Evolutionary conservation across 305 asterid species (phyloP).

Genomic region (Solanum chacoense): DNA sequence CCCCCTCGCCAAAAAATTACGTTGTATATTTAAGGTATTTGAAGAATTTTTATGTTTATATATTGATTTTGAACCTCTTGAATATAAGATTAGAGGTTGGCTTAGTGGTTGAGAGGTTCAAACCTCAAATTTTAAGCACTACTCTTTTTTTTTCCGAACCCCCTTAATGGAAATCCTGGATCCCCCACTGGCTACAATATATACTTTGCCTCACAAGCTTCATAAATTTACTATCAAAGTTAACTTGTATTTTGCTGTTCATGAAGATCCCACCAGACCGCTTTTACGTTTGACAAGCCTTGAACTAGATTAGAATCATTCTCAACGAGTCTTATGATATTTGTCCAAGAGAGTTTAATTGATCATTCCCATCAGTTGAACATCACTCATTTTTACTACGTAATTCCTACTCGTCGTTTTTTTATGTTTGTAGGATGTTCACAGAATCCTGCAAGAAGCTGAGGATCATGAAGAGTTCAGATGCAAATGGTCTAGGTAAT

Average conservation of each 20-base stretch:
- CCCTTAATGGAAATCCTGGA: too few relatives aligned
- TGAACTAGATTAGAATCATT: background rate
- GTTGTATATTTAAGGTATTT: too few relatives aligned
- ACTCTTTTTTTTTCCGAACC: too few relatives aligned
- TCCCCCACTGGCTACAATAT: background rate
- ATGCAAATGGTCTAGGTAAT: conserved; percentile 18
- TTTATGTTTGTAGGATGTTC: conserved; percentile 9
- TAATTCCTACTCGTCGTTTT: background rate
- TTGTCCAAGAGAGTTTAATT: background rate
- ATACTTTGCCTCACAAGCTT: background rate
- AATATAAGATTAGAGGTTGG: too few relatives aligned
- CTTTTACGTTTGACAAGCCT: background rate
- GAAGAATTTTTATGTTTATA: too few relatives aligned
- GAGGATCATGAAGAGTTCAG: conserved; percentile 20
- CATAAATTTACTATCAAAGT: background rate
- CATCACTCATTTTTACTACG: background rate
- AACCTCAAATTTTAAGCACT: too few relatives aligned
- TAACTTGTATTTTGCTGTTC: background rate
- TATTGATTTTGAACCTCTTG: too few relatives aligned
- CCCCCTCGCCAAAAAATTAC: too few relatives aligned
- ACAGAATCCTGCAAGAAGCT: conserved; percentile 14
- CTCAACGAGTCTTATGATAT: background rate
- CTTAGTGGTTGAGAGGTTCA: too few relatives aligned
- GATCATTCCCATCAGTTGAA: background rate
- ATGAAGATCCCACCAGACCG: background rate